Conservation (phyloP, 225 moss, liverwort and hornwort genomes). For the Physcomitrellopsis africana region DNA sequence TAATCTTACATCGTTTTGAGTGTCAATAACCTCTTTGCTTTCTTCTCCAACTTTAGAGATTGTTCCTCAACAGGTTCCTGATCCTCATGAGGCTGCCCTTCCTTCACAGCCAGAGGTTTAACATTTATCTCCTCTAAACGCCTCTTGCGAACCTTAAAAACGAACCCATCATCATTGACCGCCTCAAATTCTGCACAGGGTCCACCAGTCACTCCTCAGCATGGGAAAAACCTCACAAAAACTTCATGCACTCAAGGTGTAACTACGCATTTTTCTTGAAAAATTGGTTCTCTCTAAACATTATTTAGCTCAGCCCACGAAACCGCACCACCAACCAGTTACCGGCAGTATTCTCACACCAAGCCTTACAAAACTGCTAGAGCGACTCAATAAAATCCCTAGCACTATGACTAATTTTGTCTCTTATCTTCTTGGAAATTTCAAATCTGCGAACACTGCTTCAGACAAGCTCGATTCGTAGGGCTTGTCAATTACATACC, state of each 20-base stretch:
- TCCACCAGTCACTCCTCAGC: conserved; percentile 7
- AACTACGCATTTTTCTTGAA: too few relatives aligned
- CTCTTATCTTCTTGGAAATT: neutral
- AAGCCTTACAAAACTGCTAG: neutral
- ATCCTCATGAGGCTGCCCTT: conserved; percentile 28
- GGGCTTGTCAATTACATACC: conserved; percentile 26
- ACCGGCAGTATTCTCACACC: neutral
- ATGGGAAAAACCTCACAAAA: neutral
- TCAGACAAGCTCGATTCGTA: neutral
- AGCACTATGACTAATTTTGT: neutral
- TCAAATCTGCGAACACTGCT: neutral
- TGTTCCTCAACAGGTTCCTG: conserved; percentile 28
- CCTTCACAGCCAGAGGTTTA: conserved; percentile 28
- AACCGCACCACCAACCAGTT: neutral
- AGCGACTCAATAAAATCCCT: neutral
- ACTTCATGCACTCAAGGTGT: too few relatives aligned
- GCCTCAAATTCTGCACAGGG: conserved; percentile 55
- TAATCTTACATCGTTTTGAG: conserved; percentile 49
- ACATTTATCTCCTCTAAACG: conserved; percentile 42
- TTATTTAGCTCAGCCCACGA: too few relatives aligned
- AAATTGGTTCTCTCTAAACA: too few relatives aligned
- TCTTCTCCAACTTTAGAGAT: conserved; percentile 39
- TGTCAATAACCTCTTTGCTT: conserved; percentile 47
- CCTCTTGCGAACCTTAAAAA: conserved; percentile 61
- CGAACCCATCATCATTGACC: conserved; percentile 55